Evolutionary conservation across 148 eudicot genomes (phyloP), one percentile per base, ranked within the genome.

Genomic region (Nepenthes mirabilis): DNA sequence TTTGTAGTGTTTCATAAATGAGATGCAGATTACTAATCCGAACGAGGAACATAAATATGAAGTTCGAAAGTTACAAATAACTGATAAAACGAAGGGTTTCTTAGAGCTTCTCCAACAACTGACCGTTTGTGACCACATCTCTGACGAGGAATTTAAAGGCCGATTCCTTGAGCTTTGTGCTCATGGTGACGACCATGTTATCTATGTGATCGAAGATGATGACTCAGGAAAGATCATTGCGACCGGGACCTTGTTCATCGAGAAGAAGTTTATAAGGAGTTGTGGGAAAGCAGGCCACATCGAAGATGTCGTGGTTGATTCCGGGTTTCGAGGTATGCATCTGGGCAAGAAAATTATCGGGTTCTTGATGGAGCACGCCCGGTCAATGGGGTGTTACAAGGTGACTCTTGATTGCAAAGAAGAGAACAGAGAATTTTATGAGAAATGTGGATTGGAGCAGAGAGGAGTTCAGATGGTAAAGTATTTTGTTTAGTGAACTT

Each of bases 261-360:
- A 91, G 67, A 91, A 67, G 79, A 91, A 91, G 62, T 91, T 91
- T 48, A 54, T 85, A 7, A 74, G 94, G 70, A 91, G 76, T 14
- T 91, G 97, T 69, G 84, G 90, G 12, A 88, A 88, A 74, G 97
- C 61, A 35, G 96, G 94, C 52, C 96, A 91, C 48, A 80, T 91
- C 2, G 97, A 91, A 67, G 97, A 91, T 71, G 90, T 88, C 34
- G 97, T 91, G 13, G 94, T 88, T 2, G 94, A 88, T 73, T 69
- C 84, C 2, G 70, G 48, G 63, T 76, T 74, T 8, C 69, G 96
- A 35, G 90, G 96, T 11, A 40, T 77, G 81, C 81, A 91, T 11
- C 58, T 91, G 43, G 97, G 97, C 34, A 87, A 88, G 78, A 88
- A 76, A 62, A 63, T 91, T 2, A 57, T 88, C 7, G 75, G 40